These are phyloP conservation scores for Penicillium macrosclerotiorum DNA, from an alignment of 495 filamentous ascomycete species.

Conservation along the genomic window DNA sequence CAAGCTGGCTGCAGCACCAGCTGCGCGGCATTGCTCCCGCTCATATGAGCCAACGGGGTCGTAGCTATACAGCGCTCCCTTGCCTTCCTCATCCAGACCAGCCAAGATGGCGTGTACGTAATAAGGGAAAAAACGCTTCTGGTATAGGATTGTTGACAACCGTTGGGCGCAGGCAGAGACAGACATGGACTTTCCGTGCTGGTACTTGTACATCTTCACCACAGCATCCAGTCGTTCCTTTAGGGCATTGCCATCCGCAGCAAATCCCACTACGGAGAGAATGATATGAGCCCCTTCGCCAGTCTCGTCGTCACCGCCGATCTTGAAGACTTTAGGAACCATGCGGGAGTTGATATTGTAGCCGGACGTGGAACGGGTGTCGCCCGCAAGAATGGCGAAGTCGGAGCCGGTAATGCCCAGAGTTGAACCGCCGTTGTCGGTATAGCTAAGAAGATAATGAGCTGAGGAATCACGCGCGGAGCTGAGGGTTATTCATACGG, in stretches of 20 bases:
- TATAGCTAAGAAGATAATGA: constrained; percentile 63
- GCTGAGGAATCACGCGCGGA: background rate
- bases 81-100: constrained; percentile 91
- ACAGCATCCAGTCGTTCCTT: constrained; percentile 85
- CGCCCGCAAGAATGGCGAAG: constrained; percentile 93
- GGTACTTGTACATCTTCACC: constrained; percentile 96
- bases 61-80: constrained; percentile 93
- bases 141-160: constrained; percentile 89
- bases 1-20: constrained; percentile 89
- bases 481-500: constrained; percentile 74
- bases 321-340: constrained; percentile 92
- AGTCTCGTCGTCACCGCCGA: constrained; percentile 82
- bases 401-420: constrained; percentile 90
- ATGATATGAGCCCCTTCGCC: constrained; percentile 81
- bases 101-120: constrained; percentile 92
- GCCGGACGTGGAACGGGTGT: constrained; percentile 89
- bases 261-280: constrained; percentile 91
- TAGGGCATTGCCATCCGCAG: constrained; percentile 86
- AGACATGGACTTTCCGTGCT: constrained; percentile 89
- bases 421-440: constrained; percentile 96
- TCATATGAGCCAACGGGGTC: constrained; percentile 97
- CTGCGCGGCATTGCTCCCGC: constrained; percentile 90
- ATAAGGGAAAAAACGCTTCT: constrained; percentile 98
- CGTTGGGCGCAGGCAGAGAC: constrained; percentile 91
- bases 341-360: constrained; percentile 98